A percentile compares a stretch with the other conserved stretches of the same genome.
Conservation (phyloP, 345 rosid genomes). For the Passiflora organensis region DNA sequence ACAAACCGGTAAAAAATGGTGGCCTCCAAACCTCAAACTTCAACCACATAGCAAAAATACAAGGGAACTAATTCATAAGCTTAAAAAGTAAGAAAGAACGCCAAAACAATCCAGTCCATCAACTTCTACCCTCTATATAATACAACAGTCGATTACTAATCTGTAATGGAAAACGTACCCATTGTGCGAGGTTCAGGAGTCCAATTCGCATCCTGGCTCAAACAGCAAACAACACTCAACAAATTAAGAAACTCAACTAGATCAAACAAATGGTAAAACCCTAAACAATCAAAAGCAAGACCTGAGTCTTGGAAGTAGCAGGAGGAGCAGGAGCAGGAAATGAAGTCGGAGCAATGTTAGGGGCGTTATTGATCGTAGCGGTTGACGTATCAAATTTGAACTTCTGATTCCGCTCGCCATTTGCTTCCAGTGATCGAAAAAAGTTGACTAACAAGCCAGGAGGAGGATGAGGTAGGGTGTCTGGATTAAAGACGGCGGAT, state of each 20-base stretch:
- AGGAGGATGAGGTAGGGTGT: conserved; percentile 21
- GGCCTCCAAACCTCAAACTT: too few relatives aligned
- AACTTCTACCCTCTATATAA: too few relatives aligned
- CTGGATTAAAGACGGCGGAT: conserved; percentile 48
- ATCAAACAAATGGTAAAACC: neutral
- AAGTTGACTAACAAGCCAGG: conserved; percentile 49
- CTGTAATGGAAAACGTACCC: conserved; percentile 35
- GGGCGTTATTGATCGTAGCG: too few relatives aligned
- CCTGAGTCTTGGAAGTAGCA: neutral
- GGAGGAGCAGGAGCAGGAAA: too few relatives aligned
- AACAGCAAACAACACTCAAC: neutral
- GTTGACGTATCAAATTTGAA: too few relatives aligned
- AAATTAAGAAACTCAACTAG: neutral
- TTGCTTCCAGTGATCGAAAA: conserved; percentile 42
- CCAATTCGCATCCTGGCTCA: conserved; percentile 36
- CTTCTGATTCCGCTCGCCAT: neutral
- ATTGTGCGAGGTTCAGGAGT: conserved; percentile 17
- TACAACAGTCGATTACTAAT: too few relatives aligned
- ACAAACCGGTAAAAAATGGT: too few relatives aligned
- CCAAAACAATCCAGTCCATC: too few relatives aligned
- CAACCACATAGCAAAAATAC: too few relatives aligned
- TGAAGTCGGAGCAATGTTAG: too few relatives aligned
- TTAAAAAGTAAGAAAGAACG: too few relatives aligned
- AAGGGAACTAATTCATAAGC: too few relatives aligned
- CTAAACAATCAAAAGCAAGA: neutral